Conservation (phyloP, 768 basidiomycete genomes). For the Boletus vermiculosoides region DNA sequence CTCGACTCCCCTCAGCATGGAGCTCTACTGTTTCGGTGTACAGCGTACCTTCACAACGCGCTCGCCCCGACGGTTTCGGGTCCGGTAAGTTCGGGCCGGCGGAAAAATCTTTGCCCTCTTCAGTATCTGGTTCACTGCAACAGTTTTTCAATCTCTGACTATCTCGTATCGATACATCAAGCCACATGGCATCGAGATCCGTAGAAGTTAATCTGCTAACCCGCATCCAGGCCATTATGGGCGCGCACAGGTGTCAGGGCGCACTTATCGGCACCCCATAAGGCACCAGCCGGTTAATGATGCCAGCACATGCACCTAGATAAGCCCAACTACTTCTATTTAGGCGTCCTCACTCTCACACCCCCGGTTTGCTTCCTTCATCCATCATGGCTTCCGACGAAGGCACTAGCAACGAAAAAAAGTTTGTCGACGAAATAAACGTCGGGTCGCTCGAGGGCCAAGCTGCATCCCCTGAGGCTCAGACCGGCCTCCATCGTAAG, state of each 20-base stretch:
- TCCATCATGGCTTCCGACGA: constrained; percentile 12
- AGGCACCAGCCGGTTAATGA: background rate
- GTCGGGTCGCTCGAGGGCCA: constrained; percentile 13
- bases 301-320: background rate
- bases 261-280: background rate
- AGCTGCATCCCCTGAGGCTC: background rate
- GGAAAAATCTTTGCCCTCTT: no score
- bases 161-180: no score
- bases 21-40: no score
- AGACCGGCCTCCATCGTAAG: constrained; percentile 25
- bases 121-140: no score
- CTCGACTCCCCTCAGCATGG: no score
- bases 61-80: no score
- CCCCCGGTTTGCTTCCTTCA: background rate
- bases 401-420: background rate
- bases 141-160: no score
- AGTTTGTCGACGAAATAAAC: background rate
- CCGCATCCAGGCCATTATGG: background rate
- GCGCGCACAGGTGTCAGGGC: background rate
- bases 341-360: background rate
- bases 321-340: background rate
- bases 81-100: no score
- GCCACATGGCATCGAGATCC: no score
- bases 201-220: no score
- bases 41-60: no score